A percentile compares a stretch with the other conserved stretches of the same genome.
Conservation (phyloP, 805 yeast genomes). For the Komagataella pastoris region DNA sequence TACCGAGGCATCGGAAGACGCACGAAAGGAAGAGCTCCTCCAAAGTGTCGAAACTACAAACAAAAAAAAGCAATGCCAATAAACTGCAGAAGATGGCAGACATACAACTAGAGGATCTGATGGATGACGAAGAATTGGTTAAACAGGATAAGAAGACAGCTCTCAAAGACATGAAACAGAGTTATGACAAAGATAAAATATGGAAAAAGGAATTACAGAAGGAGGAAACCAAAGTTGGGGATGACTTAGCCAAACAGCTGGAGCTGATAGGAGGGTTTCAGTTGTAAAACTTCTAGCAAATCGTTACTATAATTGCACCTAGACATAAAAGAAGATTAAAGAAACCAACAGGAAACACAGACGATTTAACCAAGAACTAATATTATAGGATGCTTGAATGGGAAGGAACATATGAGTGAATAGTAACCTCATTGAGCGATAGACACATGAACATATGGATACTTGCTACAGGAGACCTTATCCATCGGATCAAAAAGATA, state of each 20-base stretch:
- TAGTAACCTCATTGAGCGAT: background rate
- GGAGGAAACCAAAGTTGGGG: slow-evolving; percentile 20
- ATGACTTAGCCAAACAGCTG: slow-evolving; percentile 29
- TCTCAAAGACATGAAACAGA: slow-evolving; percentile 24
- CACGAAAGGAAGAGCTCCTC: background rate
- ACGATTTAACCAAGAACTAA: background rate
- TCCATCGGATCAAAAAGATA: background rate
- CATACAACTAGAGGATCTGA: background rate
- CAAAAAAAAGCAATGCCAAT: background rate
- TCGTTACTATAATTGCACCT: no score
- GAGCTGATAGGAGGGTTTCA: slow-evolving; percentile 33
- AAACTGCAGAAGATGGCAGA: background rate
- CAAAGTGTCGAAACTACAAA: background rate
- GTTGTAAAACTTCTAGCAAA: slow-evolving; percentile 6
- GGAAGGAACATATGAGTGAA: background rate
- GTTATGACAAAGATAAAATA: slow-evolving; percentile 23
- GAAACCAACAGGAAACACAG: background rate
- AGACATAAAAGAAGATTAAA: background rate
- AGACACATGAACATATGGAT: background rate
- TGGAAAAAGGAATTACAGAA: slow-evolving; percentile 8
- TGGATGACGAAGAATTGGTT: background rate
- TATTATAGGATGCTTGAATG: background rate
- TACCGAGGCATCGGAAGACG: slow-evolving; percentile 3
- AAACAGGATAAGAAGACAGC: slow-evolving; percentile 12
- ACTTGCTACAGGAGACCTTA: background rate